These are phyloP conservation scores for Paramecium sexaurelia DNA, from an alignment of 73 alveolate species.

Conservation along the genomic window DNA sequence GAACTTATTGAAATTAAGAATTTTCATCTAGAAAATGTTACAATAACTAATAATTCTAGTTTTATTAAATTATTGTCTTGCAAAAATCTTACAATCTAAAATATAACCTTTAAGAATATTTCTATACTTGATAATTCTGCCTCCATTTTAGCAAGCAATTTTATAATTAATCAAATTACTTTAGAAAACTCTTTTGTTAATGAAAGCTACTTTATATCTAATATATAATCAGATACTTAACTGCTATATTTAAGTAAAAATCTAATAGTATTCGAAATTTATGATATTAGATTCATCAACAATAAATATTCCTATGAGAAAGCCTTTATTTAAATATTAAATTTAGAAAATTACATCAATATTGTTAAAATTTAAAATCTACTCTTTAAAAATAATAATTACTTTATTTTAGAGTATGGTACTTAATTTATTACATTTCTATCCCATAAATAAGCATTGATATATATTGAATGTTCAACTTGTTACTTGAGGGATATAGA, in stretches of 20 bases:
- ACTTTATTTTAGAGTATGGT: neutral
- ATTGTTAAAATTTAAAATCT: too few species aligned
- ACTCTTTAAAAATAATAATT: too few species aligned
- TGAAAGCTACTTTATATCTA: neutral
- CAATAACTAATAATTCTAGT: neutral
- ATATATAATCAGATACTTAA: neutral
- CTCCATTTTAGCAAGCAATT: neutral
- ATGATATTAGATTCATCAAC: neutral
- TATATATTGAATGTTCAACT: neutral
- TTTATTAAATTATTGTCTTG: neutral
- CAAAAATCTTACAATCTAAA: neutral
- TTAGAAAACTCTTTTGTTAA: neutral
- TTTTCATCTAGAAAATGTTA: neutral
- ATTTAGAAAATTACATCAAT: neutral
- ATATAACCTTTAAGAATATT: neutral
- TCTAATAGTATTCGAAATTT: neutral
- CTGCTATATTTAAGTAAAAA: too few species aligned
- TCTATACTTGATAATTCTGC: neutral
- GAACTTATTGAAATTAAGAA: neutral
- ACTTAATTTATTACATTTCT: neutral
- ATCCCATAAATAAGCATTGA: neutral
- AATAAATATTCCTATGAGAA: neutral
- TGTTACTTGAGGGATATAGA: neutral
- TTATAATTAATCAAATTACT: neutral
- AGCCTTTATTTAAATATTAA: neutral